Evolutionary conservation across 371 early-diverging fungal species (phyloP), one percentile per base, ranked within the genome.

Genomic region (Lichtheimia ornata): DNA sequence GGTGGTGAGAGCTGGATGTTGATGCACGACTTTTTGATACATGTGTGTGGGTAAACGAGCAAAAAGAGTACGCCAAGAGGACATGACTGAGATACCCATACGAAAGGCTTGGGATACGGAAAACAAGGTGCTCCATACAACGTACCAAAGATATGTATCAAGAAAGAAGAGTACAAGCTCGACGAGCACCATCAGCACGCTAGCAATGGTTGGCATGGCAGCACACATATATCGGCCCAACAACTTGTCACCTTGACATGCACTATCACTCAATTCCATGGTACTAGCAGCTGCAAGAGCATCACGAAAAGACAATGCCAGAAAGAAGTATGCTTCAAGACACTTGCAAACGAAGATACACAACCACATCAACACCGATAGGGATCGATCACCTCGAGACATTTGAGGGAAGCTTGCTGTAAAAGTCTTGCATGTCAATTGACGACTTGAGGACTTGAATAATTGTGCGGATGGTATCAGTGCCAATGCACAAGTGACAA

Each of bases 71-170:
- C 87, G 77, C 94, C 94, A 93, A 1, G 94, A 92, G 0, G 91
- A 85, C 87, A 92, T 89, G 65, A 94, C 87, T 2, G 94, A 94
- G 24, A 92, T 83, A 9, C 93, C 94, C 28, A 89, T 77, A 17
- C 87, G 83, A 65, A 95, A 89, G 0, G 94, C 85, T 53, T 88
- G 88, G 12, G 84, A 83, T 17, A 94, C 90, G 0, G 91, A 91
- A 54, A 93, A 91, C 35, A 91, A 69, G 2, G 90, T 88, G 70
- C 83, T 92, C 89, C 91, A 91, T 28, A 93, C 88, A 11, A 93
- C 90, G 67, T 92, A 95, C 96, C 96, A 95, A 50, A 95, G 80
- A 61, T 94, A 95, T 0, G 95, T 93, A 53, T 94, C 95, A 67
- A 94, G 74, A 72, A 94, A 94, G 79, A 91, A 94, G 30, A 95